These are phyloP conservation scores for Naganishia randhawae DNA, from an alignment of 768 basidiomycete genomes.

Conservation along the genomic window DNA sequence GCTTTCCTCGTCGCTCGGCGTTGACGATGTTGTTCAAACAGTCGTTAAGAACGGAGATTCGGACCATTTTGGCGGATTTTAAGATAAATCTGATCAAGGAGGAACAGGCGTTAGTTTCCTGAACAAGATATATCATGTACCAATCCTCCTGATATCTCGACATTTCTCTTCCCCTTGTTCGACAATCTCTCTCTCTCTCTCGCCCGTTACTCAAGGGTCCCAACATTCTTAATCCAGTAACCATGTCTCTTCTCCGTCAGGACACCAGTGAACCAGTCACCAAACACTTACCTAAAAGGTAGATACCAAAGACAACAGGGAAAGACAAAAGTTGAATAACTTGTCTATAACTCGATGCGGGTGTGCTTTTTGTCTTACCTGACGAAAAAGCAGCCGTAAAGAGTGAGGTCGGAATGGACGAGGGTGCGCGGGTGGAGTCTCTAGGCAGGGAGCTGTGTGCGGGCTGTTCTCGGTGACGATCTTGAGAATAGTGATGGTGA, in stretches of 20 bases:
- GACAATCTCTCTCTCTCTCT: neutral
- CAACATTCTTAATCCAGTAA: neutral
- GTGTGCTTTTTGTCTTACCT: constrained; percentile 41
- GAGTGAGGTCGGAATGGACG: constrained; percentile 34
- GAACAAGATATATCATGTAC: neutral
- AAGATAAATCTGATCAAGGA: constrained; percentile 9
- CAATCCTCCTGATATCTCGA: constrained; percentile 1
- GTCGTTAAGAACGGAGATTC: constrained; percentile 52
- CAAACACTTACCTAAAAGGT: constrained; percentile 16
- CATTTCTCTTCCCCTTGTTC: neutral
- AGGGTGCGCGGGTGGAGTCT: constrained; percentile 16
- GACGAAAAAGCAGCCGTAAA: constrained; percentile 44
- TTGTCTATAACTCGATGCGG: constrained; percentile 46
- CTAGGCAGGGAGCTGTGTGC: neutral
- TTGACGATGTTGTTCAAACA: constrained; percentile 92
- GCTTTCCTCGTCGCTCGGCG: constrained; percentile 98
- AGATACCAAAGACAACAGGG: neutral
- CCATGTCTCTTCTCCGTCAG: neutral
- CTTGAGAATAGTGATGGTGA: constrained; percentile 16
- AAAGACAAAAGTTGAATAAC: constrained; percentile 13
- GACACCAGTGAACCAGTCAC: neutral
- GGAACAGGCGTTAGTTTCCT: neutral
- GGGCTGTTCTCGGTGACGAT: neutral
- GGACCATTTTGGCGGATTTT: constrained; percentile 53
- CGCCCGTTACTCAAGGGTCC: too few species aligned